Evolutionary conservation across 805 yeast species (phyloP), one percentile per base, ranked within the genome.

Genomic region (Saturnispora zaruensis): DNA sequence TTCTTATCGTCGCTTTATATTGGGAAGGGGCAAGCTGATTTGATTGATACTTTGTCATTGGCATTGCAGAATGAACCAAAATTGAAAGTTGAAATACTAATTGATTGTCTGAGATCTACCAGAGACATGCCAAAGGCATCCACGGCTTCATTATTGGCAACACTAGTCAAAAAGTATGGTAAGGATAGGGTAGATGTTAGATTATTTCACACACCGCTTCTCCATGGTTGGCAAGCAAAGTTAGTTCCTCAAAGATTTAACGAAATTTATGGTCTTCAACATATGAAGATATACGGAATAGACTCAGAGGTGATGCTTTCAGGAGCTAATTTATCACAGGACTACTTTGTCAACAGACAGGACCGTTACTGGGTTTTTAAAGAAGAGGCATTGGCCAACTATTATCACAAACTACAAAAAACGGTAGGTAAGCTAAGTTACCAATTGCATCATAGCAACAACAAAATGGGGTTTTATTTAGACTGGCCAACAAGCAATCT

Each of bases 201-300:
- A 57, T 75, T 90, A 73, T 93, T 87, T 66, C 95, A 85, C 58
- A 91, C 99, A 0, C 99, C 99, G 0, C 82, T 83, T 54, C 73
- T 87, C 56, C 69, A 75, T 37, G 95, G 95, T 0, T 60, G 87
- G 52, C 75, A 78, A 50, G 81, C 82, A 60, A 56, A 67, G 7
- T 43, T 85, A 41, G 73, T 88, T 3, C 99, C 99, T 0, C 82
- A 77, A 52, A 75, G 99, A 54, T 73, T 91, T 55, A 89, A 90
- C 65, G 99, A 93, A 68, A 90, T 95, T 3, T 78, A 76, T 68
- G 99, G 99, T 0, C 74, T 93, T 46, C 99, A 93, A 65, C 99
- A 93, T 63, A 93, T 93, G 98, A 93, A 93, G 64, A 75, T 93
- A 26, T 93, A 93, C 64, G 99, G 99, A 1, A 81, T 90, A 59